Evolutionary conservation across 2,329 filamentous ascomycete genomes (phyloP).

Genomic region (Ampelomyces quisqualis): DNA sequence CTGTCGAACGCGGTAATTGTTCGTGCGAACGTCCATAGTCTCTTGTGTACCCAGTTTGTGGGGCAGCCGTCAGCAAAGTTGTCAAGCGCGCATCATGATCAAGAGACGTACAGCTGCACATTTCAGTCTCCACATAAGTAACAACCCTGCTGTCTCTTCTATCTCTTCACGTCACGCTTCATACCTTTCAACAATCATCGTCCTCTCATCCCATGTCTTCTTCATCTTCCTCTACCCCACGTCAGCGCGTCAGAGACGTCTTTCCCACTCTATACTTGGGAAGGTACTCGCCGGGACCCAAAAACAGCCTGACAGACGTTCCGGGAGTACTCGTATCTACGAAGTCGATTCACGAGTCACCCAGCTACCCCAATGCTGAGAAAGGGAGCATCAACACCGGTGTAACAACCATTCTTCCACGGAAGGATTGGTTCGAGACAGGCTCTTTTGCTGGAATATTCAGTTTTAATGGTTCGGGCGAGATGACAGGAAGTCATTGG

Average conservation of each 20-base stretch:
- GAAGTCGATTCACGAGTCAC: slow-evolving; percentile 41
- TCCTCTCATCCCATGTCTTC: slow-evolving; percentile 11
- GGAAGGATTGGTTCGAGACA: slow-evolving; percentile 45
- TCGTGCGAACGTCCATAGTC: too few relatives aligned
- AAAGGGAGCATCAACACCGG: slow-evolving; percentile 45
- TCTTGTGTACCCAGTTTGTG: too few relatives aligned
- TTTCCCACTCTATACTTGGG: slow-evolving; percentile 43
- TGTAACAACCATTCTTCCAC: slow-evolving; percentile 49
- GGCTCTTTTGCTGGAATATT: slow-evolving; percentile 52
- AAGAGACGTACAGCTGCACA: too few relatives aligned
- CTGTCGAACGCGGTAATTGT: too few relatives aligned
- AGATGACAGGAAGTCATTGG: slow-evolving; percentile 63
- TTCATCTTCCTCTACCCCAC: slow-evolving; percentile 11
- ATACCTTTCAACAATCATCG: neutral
- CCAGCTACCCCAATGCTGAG: slow-evolving; percentile 29
- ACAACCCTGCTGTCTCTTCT: too few relatives aligned
- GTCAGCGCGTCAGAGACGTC: slow-evolving; percentile 43
- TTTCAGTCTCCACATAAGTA: too few relatives aligned
- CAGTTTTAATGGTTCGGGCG: slow-evolving; percentile 64
- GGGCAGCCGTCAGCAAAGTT: too few relatives aligned
- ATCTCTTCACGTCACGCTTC: neutral
- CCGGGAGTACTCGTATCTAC: slow-evolving; percentile 48
- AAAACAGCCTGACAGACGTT: slow-evolving; percentile 50
- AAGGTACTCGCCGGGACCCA: slow-evolving; percentile 41
- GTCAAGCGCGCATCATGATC: too few relatives aligned